Conservation (phyloP, 169 alveolate species). For the Cryptosporidium baileyi region DNA sequence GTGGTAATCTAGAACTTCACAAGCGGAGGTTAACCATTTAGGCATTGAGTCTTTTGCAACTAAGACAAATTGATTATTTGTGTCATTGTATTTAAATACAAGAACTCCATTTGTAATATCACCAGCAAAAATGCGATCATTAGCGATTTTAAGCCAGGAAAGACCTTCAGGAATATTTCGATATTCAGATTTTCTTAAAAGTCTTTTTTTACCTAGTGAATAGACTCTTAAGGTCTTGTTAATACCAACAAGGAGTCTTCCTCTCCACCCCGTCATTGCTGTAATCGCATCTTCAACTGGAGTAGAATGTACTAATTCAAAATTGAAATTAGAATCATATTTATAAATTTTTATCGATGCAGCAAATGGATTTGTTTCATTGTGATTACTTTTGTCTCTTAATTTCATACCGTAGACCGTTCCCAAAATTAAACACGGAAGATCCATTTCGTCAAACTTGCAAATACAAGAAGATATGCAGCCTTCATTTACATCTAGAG, state of each 20-base stretch:
- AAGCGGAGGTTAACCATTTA: constrained; percentile 94
- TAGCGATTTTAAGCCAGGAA: constrained; percentile 81
- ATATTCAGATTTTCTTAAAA: constrained; percentile 95
- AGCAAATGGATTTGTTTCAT: constrained; percentile 32
- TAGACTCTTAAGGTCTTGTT: constrained; percentile 86
- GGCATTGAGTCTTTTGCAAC: constrained; percentile 92
- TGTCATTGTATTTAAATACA: constrained; percentile 85
- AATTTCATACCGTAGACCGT: constrained; percentile 87
- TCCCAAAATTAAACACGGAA: constrained; percentile 90
- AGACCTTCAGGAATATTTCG: constrained; percentile 83
- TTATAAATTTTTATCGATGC: constrained; percentile 79
- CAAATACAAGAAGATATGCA: constrained; percentile 88
- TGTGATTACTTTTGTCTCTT: background rate
- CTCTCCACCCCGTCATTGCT: constrained; percentile 60
- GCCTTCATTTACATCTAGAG: constrained; percentile 93
- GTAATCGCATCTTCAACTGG: constrained; percentile 65
- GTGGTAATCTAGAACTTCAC: constrained; percentile 91
- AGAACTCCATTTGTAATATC: constrained; percentile 93
- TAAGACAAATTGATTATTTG: constrained; percentile 77
- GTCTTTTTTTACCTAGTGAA: constrained; percentile 95
- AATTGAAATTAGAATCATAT: constrained; percentile 71
- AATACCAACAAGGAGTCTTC: constrained; percentile 29
- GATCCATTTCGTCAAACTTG: constrained; percentile 85
- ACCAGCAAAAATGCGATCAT: constrained; percentile 92
- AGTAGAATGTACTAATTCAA: constrained; percentile 70